phyloP scores from a whole-genome alignment of 352 stramenopile species.

The Phytopythium chamaehyphon region DNA sequence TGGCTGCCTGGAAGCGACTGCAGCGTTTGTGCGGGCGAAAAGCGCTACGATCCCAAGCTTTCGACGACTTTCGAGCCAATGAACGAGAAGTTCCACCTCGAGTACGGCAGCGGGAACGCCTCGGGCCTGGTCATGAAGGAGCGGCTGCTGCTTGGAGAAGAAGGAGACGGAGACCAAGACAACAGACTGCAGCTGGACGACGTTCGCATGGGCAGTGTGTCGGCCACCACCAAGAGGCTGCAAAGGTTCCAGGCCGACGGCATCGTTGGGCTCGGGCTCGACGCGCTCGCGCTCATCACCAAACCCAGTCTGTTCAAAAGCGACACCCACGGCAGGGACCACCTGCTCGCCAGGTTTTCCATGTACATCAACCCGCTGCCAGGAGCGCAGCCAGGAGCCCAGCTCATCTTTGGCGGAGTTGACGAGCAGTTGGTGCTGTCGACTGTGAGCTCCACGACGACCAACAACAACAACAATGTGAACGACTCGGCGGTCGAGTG shows the following conservation, averaged over 20 bases:
- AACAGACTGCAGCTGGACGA: slow-evolving; percentile 20
- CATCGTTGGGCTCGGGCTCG: slow-evolving; percentile 58
- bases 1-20: slow-evolving; percentile 49
- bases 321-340: slow-evolving; percentile 4
- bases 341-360: slow-evolving; percentile 42
- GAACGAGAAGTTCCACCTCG: slow-evolving; percentile 39
- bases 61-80: slow-evolving; percentile 31
- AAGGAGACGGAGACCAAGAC: background rate
- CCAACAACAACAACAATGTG: slow-evolving; percentile 3
- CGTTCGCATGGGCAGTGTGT: slow-evolving; percentile 47
- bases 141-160: slow-evolving; percentile 31
- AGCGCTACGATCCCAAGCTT: slow-evolving; percentile 28
- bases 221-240: slow-evolving; percentile 36
- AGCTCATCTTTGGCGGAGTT: slow-evolving; percentile 58
- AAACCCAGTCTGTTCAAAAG: slow-evolving; percentile 34
- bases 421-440: slow-evolving; percentile 32
- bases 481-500: slow-evolving; percentile 17
- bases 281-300: slow-evolving; percentile 52
- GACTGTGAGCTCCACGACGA: background rate
- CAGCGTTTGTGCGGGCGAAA: slow-evolving; percentile 31
- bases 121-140: slow-evolving; percentile 43
- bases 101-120: slow-evolving; percentile 65
- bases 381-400: slow-evolving; percentile 27
- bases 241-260: slow-evolving; percentile 57
- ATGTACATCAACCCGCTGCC: slow-evolving; percentile 66